phyloP scores from a whole-genome alignment of 2,329 filamentous ascomycete species.

The Albifimbria verrucaria region DNA sequence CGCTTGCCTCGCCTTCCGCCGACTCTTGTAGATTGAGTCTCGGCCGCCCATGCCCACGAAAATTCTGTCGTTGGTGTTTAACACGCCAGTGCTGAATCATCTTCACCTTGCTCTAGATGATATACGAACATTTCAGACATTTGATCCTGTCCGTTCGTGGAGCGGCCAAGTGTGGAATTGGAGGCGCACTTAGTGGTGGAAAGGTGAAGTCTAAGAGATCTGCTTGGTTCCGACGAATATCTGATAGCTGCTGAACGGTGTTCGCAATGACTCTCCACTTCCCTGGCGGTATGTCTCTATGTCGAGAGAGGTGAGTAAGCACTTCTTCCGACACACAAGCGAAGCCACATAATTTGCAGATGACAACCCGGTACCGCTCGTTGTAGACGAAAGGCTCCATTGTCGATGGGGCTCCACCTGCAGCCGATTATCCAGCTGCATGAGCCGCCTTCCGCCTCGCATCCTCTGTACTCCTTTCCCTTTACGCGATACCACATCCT shows the following conservation, averaged over 20 bases:
- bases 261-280: not conserved
- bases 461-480: not conserved
- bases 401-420: not conserved
- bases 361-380: not conserved
- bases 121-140: not conserved
- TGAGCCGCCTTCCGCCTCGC: not conserved
- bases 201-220: not conserved
- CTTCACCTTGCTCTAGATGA: not conserved
- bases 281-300: not conserved
- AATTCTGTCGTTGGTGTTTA: not conserved
- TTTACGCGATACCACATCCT: no score
- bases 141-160: not conserved
- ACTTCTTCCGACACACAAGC: not conserved
- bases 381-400: slow-evolving; percentile 1
- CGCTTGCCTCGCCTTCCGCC: not conserved
- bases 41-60: not conserved
- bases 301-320: not conserved
- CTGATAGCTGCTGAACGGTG: not conserved
- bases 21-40: not conserved
- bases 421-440: not conserved
- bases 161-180: not conserved
- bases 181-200: not conserved
- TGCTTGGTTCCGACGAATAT: not conserved
- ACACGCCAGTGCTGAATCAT: not conserved
- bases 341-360: not conserved